phyloP scores from a whole-genome alignment of 2,329 filamentous ascomycete species.

The Penicillium sclerotigenum region DNA sequence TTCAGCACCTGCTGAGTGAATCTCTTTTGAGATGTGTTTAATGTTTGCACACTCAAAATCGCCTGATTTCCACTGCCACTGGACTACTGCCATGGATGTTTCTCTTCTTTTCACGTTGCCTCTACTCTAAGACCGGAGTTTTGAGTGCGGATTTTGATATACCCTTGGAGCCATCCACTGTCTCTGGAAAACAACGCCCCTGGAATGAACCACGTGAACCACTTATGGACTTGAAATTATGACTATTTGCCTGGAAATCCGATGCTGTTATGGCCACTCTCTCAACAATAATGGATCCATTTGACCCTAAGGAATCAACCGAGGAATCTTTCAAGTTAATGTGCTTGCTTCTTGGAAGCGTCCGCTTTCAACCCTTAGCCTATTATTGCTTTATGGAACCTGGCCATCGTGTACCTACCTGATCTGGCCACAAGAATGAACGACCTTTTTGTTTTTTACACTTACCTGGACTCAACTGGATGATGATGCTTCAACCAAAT shows the following conservation, averaged over 20 bases:
- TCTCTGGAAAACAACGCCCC: slow-evolving; percentile 4
- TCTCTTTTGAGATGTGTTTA: slow-evolving; percentile 41
- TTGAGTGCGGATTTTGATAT: slow-evolving; percentile 22
- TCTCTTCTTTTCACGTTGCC: slow-evolving; percentile 16
- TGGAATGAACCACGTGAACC: slow-evolving; percentile 13
- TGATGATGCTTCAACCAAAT: slow-evolving; percentile 3
- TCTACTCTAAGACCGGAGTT: slow-evolving; percentile 30
- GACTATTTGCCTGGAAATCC: slow-evolving; percentile 12
- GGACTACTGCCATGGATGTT: slow-evolving; percentile 19
- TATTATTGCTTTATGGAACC: slow-evolving; percentile 16
- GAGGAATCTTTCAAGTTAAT: slow-evolving; percentile 18
- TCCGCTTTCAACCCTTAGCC: slow-evolving; percentile 11
- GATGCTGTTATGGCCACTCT: slow-evolving; percentile 9
- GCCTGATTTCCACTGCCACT: slow-evolving; percentile 16
- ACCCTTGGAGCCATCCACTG: slow-evolving; percentile 10
- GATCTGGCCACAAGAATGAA: slow-evolving; percentile 4
- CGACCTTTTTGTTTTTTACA: slow-evolving; percentile 1
- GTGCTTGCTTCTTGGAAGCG: slow-evolving; percentile 19
- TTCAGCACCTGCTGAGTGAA: slow-evolving; percentile 34
- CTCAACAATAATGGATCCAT: slow-evolving; percentile 11
- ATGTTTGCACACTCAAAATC: slow-evolving; percentile 37
- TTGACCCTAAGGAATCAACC: slow-evolving; percentile 3
- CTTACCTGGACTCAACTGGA: slow-evolving; percentile 12
- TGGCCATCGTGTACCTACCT: slow-evolving; percentile 6
- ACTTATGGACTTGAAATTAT: slow-evolving; percentile 11